These are phyloP conservation scores for Akebia trifoliata DNA, from an alignment of 164 flowering plant species.

Conservation along the genomic window DNA sequence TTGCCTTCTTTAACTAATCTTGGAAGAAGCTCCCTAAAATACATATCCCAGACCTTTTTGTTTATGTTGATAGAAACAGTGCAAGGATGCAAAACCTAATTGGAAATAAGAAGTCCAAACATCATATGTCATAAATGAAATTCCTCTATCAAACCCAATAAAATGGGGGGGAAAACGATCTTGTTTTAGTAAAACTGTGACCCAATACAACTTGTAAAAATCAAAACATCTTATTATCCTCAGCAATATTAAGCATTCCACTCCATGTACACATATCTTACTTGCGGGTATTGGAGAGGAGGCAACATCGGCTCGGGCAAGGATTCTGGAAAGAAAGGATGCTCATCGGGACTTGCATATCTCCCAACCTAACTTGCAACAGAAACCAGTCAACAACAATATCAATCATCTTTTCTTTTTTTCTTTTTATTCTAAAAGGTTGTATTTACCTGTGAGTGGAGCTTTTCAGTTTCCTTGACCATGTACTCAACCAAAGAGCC, in stretches of 20 bases:
- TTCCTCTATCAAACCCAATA: too few relatives aligned
- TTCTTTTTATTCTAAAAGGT: not conserved
- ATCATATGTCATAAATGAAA: too few relatives aligned
- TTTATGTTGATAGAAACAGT: conserved; percentile 85
- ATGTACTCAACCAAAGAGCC: conserved; percentile 83
- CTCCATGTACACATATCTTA: conserved; percentile 13
- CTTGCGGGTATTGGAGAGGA: conserved; percentile 86
- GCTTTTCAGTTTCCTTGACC: conserved; percentile 82
- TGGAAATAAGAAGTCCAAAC: conserved; percentile 8
- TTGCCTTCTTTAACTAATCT: conserved; percentile 75
- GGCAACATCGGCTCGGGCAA: conserved; percentile 79
- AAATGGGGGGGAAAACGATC: too few relatives aligned
- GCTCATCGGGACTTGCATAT: conserved; percentile 93
- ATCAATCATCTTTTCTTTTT: not conserved
- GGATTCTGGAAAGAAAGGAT: conserved; percentile 75
- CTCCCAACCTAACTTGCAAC: conserved; percentile 62
- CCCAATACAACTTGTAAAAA: too few relatives aligned
- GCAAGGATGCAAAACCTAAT: conserved; percentile 75
- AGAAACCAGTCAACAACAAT: conserved; percentile 6
- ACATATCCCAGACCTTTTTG: conserved; percentile 72
- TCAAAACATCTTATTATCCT: not conserved
- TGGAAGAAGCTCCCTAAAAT: conserved; percentile 72
- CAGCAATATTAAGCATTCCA: not conserved
- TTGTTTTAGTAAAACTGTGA: too few relatives aligned
- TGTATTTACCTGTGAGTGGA: conserved; percentile 69